A percentile compares a stretch with the other conserved stretches of the same genome.
Conservation (phyloP, 208 protist species). For the Crithidia thermophila region DNA sequence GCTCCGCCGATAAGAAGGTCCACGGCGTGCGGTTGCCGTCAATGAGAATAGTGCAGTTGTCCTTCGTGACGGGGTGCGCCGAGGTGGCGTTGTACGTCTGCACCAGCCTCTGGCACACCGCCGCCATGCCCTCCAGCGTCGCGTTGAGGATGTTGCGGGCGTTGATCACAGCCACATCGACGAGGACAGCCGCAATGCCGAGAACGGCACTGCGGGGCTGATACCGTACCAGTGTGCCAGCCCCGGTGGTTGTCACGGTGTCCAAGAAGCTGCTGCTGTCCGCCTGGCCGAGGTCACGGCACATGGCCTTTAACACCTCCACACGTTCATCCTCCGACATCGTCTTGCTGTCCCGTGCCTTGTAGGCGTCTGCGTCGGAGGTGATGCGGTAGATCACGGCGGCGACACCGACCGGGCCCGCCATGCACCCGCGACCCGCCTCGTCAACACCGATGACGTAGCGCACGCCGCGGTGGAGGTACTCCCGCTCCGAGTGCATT, state of each 20-base stretch:
- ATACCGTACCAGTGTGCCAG: constrained; percentile 9
- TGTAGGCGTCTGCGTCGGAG: constrained; percentile 10
- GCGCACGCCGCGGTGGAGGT: constrained; percentile 8
- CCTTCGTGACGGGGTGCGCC: constrained; percentile 9
- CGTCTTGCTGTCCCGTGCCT: constrained; percentile 48
- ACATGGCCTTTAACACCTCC: constrained; percentile 26
- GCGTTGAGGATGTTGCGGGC: constrained; percentile 60
- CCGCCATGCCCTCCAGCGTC: constrained; percentile 59
- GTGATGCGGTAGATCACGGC: constrained; percentile 40
- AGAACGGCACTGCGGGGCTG: constrained; percentile 20
- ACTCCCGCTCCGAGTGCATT: constrained; percentile 8
- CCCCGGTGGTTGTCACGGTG: background rate
- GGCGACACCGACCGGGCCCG: constrained; percentile 53
- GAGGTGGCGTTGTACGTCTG: constrained; percentile 11
- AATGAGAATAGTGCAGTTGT: constrained; percentile 48
- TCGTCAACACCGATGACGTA: constrained; percentile 63
- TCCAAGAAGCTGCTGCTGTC: background rate
- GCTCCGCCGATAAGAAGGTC: constrained; percentile 34
- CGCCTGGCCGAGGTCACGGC: constrained; percentile 9
- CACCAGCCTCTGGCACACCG: constrained; percentile 30
- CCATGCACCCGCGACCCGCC: constrained; percentile 62
- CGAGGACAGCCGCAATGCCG: constrained; percentile 28
- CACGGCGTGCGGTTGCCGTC: constrained; percentile 55
- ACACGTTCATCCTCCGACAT: constrained; percentile 29
- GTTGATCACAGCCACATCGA: constrained; percentile 39